Conservation (phyloP, 192 early-diverging fungal genomes). For the Backusella macrospora region DNA sequence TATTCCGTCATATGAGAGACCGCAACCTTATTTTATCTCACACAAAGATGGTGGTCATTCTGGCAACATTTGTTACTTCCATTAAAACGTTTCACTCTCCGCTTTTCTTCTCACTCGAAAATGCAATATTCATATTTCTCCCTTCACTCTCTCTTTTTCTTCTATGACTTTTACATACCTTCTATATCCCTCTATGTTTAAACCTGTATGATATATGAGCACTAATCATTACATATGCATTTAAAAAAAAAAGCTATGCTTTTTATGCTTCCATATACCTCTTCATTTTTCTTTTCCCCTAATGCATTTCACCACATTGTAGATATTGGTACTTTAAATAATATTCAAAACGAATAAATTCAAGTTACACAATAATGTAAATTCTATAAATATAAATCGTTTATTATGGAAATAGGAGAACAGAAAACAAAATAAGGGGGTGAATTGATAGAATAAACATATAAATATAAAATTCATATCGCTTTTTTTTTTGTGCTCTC, state of each 20-base stretch:
- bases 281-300: neutral
- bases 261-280: conserved; percentile 2
- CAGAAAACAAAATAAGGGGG: neutral
- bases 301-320: neutral
- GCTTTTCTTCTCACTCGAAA: neutral
- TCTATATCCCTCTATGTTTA: neutral
- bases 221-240: neutral
- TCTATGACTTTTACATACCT: neutral
- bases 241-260: neutral
- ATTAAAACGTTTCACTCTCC: neutral
- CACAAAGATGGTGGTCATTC: neutral
- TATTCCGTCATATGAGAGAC: conserved; percentile 3
- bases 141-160: neutral
- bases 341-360: neutral
- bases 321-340: conserved; percentile 3
- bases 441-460: neutral
- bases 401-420: conserved; percentile 1
- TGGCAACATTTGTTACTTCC: neutral
- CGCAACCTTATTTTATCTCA: conserved; percentile 1
- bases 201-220: conserved; percentile 8
- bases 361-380: neutral
- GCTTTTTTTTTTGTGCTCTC: conserved; percentile 3
- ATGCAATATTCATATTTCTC: neutral
- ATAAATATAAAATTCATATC: neutral
- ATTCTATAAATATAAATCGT: neutral